A percentile compares a stretch with the other conserved stretches of the same genome.
Evolutionary conservation across 139 green algal genomes (phyloP).

Genomic region (Chlorella sp.): DNA sequence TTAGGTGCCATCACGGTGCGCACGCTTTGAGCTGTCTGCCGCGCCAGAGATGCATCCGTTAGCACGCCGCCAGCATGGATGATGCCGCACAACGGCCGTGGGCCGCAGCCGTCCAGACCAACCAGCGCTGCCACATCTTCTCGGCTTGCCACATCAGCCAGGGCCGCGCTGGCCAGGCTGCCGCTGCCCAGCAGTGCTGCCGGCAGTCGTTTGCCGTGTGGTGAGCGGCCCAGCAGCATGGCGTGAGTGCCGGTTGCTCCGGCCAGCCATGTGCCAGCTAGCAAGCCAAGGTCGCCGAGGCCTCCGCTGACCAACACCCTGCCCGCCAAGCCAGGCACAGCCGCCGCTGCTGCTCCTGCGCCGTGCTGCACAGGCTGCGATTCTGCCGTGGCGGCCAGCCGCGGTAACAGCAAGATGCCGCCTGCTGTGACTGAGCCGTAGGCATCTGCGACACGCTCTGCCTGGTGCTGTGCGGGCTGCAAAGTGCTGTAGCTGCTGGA

Average conservation of each 20-base stretch:
- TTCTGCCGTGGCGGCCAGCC: background rate
- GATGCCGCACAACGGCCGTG: background rate
- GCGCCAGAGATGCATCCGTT: conserved; percentile 27
- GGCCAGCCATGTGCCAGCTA: conserved; percentile 65
- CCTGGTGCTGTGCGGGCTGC: background rate
- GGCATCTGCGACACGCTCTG: background rate
- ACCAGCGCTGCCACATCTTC: background rate
- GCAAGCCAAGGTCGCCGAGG: conserved; percentile 66
- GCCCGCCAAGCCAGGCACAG: too few species aligned
- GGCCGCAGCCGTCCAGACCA: too few species aligned
- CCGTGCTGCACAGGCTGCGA: too few species aligned
- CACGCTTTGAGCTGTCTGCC: conserved; percentile 30
- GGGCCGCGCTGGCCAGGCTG: background rate
- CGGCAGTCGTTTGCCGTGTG: too few species aligned
- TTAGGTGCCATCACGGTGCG: conserved; percentile 48
- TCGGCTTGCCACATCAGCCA: conserved; percentile 22
- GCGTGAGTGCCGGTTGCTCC: conserved; percentile 10
- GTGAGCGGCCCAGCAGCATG: conserved; percentile 23
- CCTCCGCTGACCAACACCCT: conserved; percentile 68
- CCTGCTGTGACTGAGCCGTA: background rate
- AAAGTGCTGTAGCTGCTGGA: too few species aligned
- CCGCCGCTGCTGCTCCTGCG: too few species aligned
- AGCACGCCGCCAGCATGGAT: conserved; percentile 54
- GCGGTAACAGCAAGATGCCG: background rate
- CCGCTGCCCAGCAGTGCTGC: background rate